Base-by-base conservation (phyloP, 345 rosid species). In the Raphanus sativus region DNA sequence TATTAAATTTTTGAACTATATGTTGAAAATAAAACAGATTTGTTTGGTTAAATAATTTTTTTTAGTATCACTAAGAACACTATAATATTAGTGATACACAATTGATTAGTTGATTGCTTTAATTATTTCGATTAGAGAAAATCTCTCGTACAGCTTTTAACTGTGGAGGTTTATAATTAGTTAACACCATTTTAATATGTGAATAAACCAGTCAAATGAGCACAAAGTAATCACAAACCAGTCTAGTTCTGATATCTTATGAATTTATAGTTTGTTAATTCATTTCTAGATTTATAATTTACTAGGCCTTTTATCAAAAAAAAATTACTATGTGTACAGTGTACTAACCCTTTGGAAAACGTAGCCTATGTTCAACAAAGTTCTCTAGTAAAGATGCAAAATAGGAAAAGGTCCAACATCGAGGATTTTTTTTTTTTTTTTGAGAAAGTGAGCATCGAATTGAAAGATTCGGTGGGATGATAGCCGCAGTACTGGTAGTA, bases 391-490 rank as follows among this genome's bases (percentile, higher is more conserved):
- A 15, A 45, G 52, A 45, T 45, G 55, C 17, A 50, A 50, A 50
- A 50, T 13, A 50, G 55, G 55, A 50, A 50, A 50, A n/a, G 55
- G 48, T 40, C 10, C 10, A 34, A 34, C 8, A 8, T 34, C 10
- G 40, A 34, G 40, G 10, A 34, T 8, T 3, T 28, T 8, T 34
- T 8, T 34, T 34, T 34, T 34, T 34, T n/a, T 50, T n/a, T n/a
- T n/a, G 6, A n/a, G 4, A 45, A 13, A 45, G 12, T 10, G 15
- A 45, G 54, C 54, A 45, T 12, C 15, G 54, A 45, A 45, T 45
- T 45, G 13, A 36, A 74, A 72, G 60, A 74, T 36, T 74, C 65
- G 42, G 40, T 61, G 70, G 75, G 26, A 40, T 65, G 55, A 16
- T 26, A 33, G 40, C 30, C 40, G 38, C 55, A 58, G 59, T 48